Evolutionary conservation across 192 early-diverging fungal species (phyloP).

Genomic region (Globomyces pollinis-pini): DNA sequence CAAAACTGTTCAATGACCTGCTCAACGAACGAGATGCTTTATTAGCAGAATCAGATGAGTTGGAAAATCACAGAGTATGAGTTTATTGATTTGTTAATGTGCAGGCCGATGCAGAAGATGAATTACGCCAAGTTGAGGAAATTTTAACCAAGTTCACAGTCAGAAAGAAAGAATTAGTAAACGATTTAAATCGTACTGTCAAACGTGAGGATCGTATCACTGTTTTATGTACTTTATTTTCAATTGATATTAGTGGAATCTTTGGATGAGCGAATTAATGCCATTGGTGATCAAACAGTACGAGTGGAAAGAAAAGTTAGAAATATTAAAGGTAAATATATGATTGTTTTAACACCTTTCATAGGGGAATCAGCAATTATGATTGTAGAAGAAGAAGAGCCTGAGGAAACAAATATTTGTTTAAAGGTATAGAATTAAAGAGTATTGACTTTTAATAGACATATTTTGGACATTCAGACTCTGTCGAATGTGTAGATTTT

Average conservation of each 20-base stretch:
- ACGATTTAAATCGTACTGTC: constrained; percentile 19
- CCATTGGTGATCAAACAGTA: constrained; percentile 31
- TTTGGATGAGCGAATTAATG: constrained; percentile 25
- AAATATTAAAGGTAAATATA: constrained; percentile 20
- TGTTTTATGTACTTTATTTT: constrained; percentile 15
- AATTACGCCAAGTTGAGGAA: constrained; percentile 33
- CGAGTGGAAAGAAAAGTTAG: constrained; percentile 21
- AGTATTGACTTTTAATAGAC: constrained; percentile 16
- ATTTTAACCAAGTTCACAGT: constrained; percentile 21
- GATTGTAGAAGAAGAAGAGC: constrained; percentile 15
- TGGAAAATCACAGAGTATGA: constrained; percentile 17
- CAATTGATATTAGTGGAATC: constrained; percentile 19
- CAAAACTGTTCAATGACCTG: constrained; percentile 31
- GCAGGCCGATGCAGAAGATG: constrained; percentile 3
- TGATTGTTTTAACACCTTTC: too few species aligned
- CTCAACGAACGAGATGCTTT: constrained; percentile 31
- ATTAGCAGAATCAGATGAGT: constrained; percentile 24
- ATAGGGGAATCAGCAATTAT: constrained; percentile 14
- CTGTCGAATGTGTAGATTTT: constrained; percentile 39
- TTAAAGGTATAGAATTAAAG: too few species aligned
- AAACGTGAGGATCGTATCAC: constrained; percentile 24
- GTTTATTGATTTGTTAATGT: neutral
- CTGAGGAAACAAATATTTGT: constrained; percentile 26
- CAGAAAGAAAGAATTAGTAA: constrained; percentile 21
- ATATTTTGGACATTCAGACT: constrained; percentile 33